Evolutionary conservation across 192 early-diverging fungal species (phyloP).

Genomic region (Coemansia sp.): DNA sequence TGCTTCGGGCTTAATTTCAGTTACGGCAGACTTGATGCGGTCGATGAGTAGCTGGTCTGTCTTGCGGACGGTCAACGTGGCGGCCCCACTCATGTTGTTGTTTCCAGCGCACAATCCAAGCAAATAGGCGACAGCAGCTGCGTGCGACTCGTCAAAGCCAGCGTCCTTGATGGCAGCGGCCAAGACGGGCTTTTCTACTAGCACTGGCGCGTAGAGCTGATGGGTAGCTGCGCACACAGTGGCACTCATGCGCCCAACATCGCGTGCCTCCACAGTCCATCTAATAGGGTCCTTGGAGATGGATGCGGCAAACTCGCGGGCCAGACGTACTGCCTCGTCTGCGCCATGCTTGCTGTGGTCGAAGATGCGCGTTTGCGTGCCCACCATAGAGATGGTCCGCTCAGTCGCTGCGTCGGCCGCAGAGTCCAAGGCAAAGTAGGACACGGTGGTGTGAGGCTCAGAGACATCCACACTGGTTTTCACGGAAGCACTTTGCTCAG

Average conservation of each 20-base stretch:
- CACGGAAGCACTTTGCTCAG: constrained; percentile 23
- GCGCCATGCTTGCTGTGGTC: constrained; percentile 9
- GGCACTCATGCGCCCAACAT: constrained; percentile 25
- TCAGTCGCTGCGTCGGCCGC: constrained; percentile 4
- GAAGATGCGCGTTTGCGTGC: background rate
- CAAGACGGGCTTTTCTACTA: constrained; percentile 19
- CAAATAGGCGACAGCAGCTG: constrained; percentile 27
- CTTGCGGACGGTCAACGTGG: background rate
- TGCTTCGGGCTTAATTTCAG: too few relatives aligned
- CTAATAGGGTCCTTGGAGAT: constrained; percentile 16
- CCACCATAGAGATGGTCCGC: background rate
- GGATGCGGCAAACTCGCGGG: background rate
- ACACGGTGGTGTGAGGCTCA: background rate
- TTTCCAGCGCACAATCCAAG: constrained; percentile 25
- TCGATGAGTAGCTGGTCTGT: constrained; percentile 10
- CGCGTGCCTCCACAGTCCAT: constrained; percentile 49
- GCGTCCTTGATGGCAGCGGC: constrained; percentile 3
- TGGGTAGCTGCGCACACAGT: constrained; percentile 30
- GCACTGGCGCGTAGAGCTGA: constrained; percentile 35
- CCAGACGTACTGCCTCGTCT: background rate
- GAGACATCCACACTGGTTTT: background rate
- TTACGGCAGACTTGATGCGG: constrained; percentile 1
- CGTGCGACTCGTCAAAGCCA: constrained; percentile 8
- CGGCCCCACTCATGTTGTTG: background rate
- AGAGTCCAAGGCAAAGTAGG: background rate